Base-by-base conservation (phyloP, 2,329 filamentous ascomycete species). In the Didymella sp. region DNA sequence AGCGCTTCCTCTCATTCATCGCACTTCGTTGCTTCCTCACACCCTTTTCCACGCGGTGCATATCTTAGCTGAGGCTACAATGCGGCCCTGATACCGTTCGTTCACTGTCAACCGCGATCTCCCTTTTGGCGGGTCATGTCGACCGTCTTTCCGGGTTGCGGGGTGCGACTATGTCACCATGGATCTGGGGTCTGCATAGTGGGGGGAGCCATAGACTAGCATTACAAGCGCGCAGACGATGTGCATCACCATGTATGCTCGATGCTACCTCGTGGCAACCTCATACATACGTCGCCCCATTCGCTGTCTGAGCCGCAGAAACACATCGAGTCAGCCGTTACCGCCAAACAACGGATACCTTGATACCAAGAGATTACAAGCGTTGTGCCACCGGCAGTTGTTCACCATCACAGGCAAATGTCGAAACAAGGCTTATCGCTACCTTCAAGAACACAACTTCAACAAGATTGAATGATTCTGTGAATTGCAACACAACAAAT, bases 21-120 rank as follows among this genome's bases (percentile, higher is more conserved):
- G 30, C 30, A 38, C 17, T 19, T 30, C 35, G 12, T 15, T 28
- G 12, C 24, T 44, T 43, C 42, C 38, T 21, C 25, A 37, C 33
- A 46, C 35, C 21, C 21, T 46, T 38, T 24, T 30, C 19, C 42
- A 53, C 50, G 42, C 46, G 50, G 25, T 41, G 15, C 21, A 27
- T 25, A 27, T 31, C 17, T 41, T 40, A 33, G 25, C 35, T 49
- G 33, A 41, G 17, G 35, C 46, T 15, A 31, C 17, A 28, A 41
- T 27, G 24, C 9, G 41, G 33, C 7, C 25, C 22, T 25, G 25
- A 42, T n/a, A 40, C 31, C 25, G 41, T 40, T 44, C 31, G 31
- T 15, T 12, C 49, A 37, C 42, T 41, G 33, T 19, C 19, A 41
- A 38, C 42, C 27, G 46, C 19, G 9, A 30, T 22, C 28, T 22